phyloP scores from a whole-genome alignment of 768 basidiomycete genomes.

The Suillus variegatus region DNA sequence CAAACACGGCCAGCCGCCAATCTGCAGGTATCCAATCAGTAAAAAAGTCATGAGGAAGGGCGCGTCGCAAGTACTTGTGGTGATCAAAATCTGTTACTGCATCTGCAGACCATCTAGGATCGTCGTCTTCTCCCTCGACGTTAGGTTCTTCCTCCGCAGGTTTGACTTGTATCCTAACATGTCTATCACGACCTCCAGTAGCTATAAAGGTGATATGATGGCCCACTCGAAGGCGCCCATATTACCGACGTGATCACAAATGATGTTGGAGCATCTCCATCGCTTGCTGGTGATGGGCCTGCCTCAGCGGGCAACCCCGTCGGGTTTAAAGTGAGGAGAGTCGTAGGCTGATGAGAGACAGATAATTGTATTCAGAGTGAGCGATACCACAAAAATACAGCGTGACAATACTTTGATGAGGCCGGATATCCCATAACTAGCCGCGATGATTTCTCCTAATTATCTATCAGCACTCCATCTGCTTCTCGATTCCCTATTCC shows the following conservation, averaged over 20 bases:
- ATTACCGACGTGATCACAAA: constrained; percentile 80
- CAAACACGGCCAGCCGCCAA: constrained; percentile 51
- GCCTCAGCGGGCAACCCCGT: constrained; percentile 20
- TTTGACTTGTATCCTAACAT: constrained; percentile 78
- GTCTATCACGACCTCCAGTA: constrained; percentile 84
- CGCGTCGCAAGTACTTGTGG: constrained; percentile 55
- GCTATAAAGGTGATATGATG: constrained; percentile 93
- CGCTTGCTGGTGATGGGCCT: constrained; percentile 22
- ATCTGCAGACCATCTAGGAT: constrained; percentile 65
- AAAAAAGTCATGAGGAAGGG: background rate
- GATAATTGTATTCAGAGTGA: constrained; percentile 54
- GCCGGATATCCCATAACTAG: constrained; percentile 69
- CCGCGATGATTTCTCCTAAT: constrained; percentile 91
- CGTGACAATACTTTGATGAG: constrained; percentile 62
- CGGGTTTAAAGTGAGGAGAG: constrained; percentile 53
- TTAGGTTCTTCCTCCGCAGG: constrained; percentile 51
- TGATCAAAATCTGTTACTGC: constrained; percentile 87
- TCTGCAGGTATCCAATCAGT: constrained; percentile 35
- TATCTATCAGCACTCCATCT: constrained; percentile 91
- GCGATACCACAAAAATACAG: constrained; percentile 8
- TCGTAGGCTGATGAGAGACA: constrained; percentile 61
- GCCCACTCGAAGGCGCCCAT: constrained; percentile 94
- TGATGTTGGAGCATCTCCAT: constrained; percentile 40
- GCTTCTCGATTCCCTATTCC: constrained; percentile 72
- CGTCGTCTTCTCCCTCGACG: constrained; percentile 41